Conservation (phyloP, 306 rosid species). For the Calophaca sinica region DNA sequence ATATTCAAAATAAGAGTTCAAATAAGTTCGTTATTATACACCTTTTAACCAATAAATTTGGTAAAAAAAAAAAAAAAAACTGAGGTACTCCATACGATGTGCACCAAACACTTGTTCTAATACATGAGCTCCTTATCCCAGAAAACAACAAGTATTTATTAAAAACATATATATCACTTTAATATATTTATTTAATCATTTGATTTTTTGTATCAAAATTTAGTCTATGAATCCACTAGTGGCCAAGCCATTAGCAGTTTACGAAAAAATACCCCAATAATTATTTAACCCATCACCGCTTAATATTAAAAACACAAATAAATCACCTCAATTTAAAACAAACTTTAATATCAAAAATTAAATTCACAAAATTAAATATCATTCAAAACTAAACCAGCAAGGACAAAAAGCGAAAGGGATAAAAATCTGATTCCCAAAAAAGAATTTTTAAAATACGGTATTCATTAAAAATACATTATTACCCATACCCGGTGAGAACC, state of each 20-base stretch:
- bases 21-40: not conserved
- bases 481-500: no score
- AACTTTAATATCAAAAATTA: no score
- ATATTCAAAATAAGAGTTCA: not conserved
- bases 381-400: not conserved
- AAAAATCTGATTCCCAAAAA: no score
- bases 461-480: no score
- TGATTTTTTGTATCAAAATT: not conserved
- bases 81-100: not conserved
- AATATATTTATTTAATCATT: no score
- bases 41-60: not conserved
- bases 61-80: not conserved
- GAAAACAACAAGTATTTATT: conserved; percentile 8
- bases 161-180: not conserved
- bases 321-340: no score
- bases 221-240: not conserved
- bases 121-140: not conserved
- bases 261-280: not conserved
- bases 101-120: not conserved
- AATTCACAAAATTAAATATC: not conserved
- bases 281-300: not conserved
- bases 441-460: no score
- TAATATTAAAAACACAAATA: not conserved
- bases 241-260: no score
- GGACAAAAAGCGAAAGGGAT: not conserved